phyloP scores from a whole-genome alignment of 306 rosid genomes.

The Adenanthera pavonina region DNA sequence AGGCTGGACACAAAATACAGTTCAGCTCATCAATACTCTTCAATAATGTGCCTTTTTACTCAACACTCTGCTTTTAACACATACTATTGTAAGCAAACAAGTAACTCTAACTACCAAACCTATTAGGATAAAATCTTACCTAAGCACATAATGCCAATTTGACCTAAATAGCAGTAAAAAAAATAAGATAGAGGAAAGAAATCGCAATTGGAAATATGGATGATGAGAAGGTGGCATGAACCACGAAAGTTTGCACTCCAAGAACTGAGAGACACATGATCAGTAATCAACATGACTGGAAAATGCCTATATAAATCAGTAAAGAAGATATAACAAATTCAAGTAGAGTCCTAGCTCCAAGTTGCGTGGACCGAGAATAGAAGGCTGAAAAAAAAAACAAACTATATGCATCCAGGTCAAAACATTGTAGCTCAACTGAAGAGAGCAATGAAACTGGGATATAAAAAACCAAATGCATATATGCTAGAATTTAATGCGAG shows the following conservation, averaged over 20 bases:
- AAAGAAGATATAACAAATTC: not conserved
- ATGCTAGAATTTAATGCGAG: not conserved
- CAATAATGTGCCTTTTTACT: not conserved
- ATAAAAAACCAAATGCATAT: not conserved
- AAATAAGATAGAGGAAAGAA: not conserved
- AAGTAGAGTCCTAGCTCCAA: not conserved
- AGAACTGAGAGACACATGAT: not conserved
- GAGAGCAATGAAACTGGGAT: constrained; percentile 1
- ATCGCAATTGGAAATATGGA: not conserved
- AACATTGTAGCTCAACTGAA: not conserved
- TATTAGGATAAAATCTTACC: not conserved
- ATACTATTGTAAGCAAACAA: not conserved
- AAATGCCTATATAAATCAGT: constrained; percentile 7
- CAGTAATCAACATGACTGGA: not conserved
- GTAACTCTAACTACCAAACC: not conserved
- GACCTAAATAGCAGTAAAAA: not conserved
- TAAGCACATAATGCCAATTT: not conserved
- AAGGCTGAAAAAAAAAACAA: too few species aligned
- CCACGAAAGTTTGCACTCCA: not conserved
- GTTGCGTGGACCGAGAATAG: not conserved
- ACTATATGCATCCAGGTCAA: not conserved
- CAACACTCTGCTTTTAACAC: not conserved
- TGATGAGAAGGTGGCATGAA: not conserved
- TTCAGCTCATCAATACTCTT: constrained; percentile 45
- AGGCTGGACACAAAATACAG: constrained; percentile 65